Base-by-base conservation (phyloP, 768 basidiomycete species). In the Mycena olivaceomarginata region DNA sequence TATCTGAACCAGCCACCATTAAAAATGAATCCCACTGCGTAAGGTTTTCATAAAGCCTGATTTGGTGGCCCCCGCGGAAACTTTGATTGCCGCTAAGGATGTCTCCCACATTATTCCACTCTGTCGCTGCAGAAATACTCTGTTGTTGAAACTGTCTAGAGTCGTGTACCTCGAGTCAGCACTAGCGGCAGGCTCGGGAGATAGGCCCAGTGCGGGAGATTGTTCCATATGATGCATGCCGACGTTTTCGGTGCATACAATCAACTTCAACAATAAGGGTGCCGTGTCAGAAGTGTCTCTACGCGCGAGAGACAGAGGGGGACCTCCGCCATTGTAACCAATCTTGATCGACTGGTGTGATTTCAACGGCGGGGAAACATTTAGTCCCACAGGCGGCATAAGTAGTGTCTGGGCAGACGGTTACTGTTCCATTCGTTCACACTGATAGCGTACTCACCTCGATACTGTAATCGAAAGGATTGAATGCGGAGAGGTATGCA, bases 401-500 rank as follows among this genome's bases (percentile, higher is more conserved):
- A 31, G 20, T 39, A 62, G 59, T 62, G 59, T 39, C 59, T 62
- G 43, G 25, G 25, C 31, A 39, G 12, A 56, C 13, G 53, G 18
- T 56, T 56, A 56, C 53, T 56, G 53, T 56, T 56, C 53, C 12
- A 56, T 56, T 56, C 53, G 53, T 20, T 56, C 53, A 56, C 53
- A 56, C 53, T 12, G 53, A 56, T 18, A 56, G 12, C 53, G 18
- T 56, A 45, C 70, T 65, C 51, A 73, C 63, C 31, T 46, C 45
- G 63, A 83, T 75, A 18, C 72, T 78, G 68, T 82, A 40, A 67
- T 72, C 78, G 37, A 68, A 72, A 39, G 77, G 76, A 41, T 83
- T 80, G 66, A 83, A 83, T 31, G 79, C 65, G 64, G 82, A 82
- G 7, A 76, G 77, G 5, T 77, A 81, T 51, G 76, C 5, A 51